Base-by-base conservation (phyloP, 192 early-diverging fungal genomes). In the Coemansia sp. region DNA sequence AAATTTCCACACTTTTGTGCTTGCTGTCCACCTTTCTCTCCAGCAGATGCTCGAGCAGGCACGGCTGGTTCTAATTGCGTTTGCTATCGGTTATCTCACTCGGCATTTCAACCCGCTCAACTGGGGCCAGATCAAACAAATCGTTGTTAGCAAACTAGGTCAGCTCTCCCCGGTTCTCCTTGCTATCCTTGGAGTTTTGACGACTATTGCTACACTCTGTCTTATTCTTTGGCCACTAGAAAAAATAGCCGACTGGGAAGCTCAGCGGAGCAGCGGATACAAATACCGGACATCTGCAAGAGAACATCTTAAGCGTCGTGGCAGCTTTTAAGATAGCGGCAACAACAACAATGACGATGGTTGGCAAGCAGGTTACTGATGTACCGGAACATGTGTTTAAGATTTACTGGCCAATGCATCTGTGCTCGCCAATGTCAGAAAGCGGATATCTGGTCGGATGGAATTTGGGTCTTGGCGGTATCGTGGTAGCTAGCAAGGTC, bases 51-150 rank as follows among this genome's bases (percentile, higher is more conserved):
- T 83, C 51, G 81, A 83, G 68, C 81, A 83, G 69, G 81, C 65
- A 59, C 81, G 81, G 18, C 67, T 85, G 60, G 84, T 85, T 41
- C 79, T 85, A 15, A 78, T 78, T 56, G 79, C 84, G 18, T 85
- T 85, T 71, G 75, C 79, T 28, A 74, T 85, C 52, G 84, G 84
- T 38, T 85, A 78, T 60, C 78, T 85, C 22, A 81, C 84, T 4
- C 75, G 84, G 34, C 84, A 85, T 48, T 78, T 85, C 74, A 81
- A 81, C 61, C 75, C 79, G 32, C 72, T 85, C 65, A 85, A 81
- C 74, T 81, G 79, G 72, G 70, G 58, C 53, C 75, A 81, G 51
- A 72, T 81, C 52, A 81, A 85, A 38, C 79, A 85, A 48, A 61
- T 73, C 3, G 68, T 72, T 0, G 55, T 73, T 17, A 43, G 60